Conservation (phyloP, 2,329 filamentous ascomycete genomes). For the Pseudogymnoascus sp. region DNA sequence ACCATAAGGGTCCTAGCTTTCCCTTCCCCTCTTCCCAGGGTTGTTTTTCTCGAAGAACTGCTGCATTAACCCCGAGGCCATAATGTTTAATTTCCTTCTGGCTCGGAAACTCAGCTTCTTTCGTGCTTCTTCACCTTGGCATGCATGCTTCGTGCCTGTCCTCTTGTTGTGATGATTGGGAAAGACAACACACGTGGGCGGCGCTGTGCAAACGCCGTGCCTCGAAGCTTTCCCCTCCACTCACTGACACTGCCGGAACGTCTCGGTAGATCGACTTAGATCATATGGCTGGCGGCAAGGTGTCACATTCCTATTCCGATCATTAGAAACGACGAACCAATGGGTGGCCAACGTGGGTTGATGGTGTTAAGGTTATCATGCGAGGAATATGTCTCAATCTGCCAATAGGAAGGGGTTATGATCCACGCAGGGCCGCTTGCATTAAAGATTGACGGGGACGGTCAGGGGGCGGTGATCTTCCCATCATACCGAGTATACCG, state of each 20-base stretch:
- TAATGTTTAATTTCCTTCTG: constrained; percentile 6
- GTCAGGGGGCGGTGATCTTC: background rate
- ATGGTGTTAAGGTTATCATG: constrained; percentile 5
- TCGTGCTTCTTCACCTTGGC: background rate
- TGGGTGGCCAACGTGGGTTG: background rate
- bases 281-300: background rate
- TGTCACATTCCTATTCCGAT: constrained; percentile 4
- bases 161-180: background rate
- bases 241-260: constrained; percentile 3
- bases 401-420: background rate
- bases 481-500: background rate
- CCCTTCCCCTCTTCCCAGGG: background rate
- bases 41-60: background rate
- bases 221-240: background rate
- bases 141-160: background rate
- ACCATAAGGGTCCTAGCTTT: constrained; percentile 1
- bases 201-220: background rate
- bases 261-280: background rate
- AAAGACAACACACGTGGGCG: background rate
- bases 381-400: constrained; percentile 1
- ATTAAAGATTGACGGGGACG: background rate
- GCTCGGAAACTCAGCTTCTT: background rate
- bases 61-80: background rate
- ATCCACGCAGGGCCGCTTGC: constrained; percentile 6
- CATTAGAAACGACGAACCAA: constrained; percentile 5